A percentile compares a stretch with the other conserved stretches of the same genome.
These are phyloP conservation scores for Santalum album DNA, from an alignment of 164 flowering plant genomes.

Conservation along the genomic window DNA sequence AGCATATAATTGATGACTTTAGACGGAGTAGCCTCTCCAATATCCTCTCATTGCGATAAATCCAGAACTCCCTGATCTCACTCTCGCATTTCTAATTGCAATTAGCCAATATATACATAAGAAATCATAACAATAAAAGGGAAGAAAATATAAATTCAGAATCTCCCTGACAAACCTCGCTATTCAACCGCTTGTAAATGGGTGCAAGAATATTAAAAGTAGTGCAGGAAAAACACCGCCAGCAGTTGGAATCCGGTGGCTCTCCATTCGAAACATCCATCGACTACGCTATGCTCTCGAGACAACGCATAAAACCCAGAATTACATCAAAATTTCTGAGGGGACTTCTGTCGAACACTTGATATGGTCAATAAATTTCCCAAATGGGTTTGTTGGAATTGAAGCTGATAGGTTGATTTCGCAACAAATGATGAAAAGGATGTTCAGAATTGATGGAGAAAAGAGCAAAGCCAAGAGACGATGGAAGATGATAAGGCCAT, in stretches of 20 bases:
- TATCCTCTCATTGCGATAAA: slow-evolving; percentile 15
- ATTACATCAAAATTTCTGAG: not conserved
- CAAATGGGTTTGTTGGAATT: not conserved
- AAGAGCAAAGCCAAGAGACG: too few species aligned
- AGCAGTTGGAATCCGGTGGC: not conserved
- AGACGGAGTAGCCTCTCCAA: slow-evolving; percentile 12
- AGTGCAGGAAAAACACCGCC: slow-evolving; percentile 15
- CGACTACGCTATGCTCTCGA: not conserved
- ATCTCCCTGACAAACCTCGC: slow-evolving; percentile 7
- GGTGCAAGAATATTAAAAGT: slow-evolving; percentile 28
- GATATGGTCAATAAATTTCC: not conserved
- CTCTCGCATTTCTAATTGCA: slow-evolving; percentile 21
- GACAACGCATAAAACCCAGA: not conserved
- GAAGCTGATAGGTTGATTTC: too few species aligned
- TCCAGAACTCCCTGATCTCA: slow-evolving; percentile 18
- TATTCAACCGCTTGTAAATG: slow-evolving; percentile 19
- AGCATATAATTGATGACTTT: slow-evolving; percentile 18
- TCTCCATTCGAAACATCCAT: slow-evolving; percentile 2
- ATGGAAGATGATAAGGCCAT: too few species aligned
- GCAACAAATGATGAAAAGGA: too few species aligned
- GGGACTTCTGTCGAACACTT: not conserved
- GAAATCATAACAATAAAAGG: too few species aligned
- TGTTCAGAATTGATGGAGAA: too few species aligned
- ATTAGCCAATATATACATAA: too few species aligned
- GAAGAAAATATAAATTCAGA: not conserved